These are phyloP conservation scores for Paraphaeosphaeria sporulosa DNA, from an alignment of 2,329 filamentous ascomycete species.

Conservation along the genomic window DNA sequence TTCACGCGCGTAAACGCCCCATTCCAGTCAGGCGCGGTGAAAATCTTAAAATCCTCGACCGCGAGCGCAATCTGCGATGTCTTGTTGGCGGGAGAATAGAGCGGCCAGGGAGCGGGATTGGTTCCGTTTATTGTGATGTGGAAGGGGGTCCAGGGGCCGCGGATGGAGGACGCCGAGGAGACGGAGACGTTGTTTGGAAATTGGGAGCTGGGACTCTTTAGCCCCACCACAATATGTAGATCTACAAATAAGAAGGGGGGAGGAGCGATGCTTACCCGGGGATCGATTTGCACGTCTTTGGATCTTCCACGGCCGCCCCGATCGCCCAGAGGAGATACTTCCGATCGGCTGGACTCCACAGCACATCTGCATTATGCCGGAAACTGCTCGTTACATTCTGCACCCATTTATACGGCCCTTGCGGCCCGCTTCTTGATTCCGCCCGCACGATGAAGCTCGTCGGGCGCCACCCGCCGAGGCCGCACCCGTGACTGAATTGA, in stretches of 20 bases:
- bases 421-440: conserved; percentile 54
- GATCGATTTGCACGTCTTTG: conserved; percentile 21
- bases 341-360: conserved; percentile 55
- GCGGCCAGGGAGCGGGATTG: conserved; percentile 54
- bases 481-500: conserved; percentile 57
- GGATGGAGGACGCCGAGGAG: conserved; percentile 20
- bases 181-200: conserved; percentile 29
- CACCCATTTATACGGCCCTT: conserved; percentile 55
- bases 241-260: too few species aligned
- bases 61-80: conserved; percentile 43
- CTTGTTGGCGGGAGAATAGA: conserved; percentile 39
- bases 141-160: conserved; percentile 25
- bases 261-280: conserved; percentile 3
- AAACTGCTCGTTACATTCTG: conserved; percentile 54
- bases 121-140: conserved; percentile 42
- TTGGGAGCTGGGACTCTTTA: conserved; percentile 3
- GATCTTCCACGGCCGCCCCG: conserved; percentile 45
- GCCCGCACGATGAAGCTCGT: conserved; percentile 57
- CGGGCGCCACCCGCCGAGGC: conserved; percentile 57
- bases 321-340: conserved; percentile 58
- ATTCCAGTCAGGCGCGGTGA: conserved; percentile 34
- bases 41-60: conserved; percentile 50
- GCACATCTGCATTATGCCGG: conserved; percentile 56
- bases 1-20: conserved; percentile 35
- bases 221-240: too few species aligned